Conservation (phyloP, 768 basidiomycete species). For the Leccinum broughii region DNA sequence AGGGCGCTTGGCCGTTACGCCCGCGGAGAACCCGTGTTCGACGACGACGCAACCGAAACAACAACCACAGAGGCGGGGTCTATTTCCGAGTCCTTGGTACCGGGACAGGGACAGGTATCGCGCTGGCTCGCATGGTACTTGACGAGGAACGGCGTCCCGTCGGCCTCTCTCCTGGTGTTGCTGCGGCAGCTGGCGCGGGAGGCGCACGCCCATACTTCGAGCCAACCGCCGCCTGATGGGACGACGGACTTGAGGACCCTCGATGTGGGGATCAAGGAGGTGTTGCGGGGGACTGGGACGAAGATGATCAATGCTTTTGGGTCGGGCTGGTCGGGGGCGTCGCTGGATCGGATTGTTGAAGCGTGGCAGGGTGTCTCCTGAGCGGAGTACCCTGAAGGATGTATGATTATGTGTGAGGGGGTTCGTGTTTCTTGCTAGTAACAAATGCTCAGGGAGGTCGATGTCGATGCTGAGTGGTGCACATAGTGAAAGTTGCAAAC, state of each 20-base stretch:
- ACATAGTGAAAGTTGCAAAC: not conserved
- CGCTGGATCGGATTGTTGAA: constrained; percentile 63
- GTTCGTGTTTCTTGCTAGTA: not conserved
- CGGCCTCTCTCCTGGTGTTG: constrained; percentile 62
- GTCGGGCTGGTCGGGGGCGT: constrained; percentile 71
- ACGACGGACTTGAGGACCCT: constrained; percentile 39
- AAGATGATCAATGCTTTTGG: constrained; percentile 73
- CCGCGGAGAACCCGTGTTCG: constrained; percentile 47
- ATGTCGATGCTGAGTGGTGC: not conserved
- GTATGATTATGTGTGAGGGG: not conserved
- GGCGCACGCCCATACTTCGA: constrained; percentile 58
- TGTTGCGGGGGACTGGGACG: constrained; percentile 81
- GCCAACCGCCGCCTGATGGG: constrained; percentile 51
- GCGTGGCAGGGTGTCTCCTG: constrained; percentile 46
- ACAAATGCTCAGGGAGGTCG: not conserved
- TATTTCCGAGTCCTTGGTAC: constrained; percentile 8
- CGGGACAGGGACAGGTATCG: constrained; percentile 23
- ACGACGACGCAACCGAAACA: constrained; percentile 14
- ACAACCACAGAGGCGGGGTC: constrained; percentile 2
- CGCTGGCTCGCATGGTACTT: constrained; percentile 70
- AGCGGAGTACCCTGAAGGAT: not conserved
- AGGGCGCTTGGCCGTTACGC: constrained; percentile 54
- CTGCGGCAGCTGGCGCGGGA: constrained; percentile 62
- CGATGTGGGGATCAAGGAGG: constrained; percentile 73
- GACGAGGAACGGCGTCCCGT: constrained; percentile 66